Base-by-base conservation (phyloP, 2,329 filamentous ascomycete genomes). In the Scedosporium minutisporum region DNA sequence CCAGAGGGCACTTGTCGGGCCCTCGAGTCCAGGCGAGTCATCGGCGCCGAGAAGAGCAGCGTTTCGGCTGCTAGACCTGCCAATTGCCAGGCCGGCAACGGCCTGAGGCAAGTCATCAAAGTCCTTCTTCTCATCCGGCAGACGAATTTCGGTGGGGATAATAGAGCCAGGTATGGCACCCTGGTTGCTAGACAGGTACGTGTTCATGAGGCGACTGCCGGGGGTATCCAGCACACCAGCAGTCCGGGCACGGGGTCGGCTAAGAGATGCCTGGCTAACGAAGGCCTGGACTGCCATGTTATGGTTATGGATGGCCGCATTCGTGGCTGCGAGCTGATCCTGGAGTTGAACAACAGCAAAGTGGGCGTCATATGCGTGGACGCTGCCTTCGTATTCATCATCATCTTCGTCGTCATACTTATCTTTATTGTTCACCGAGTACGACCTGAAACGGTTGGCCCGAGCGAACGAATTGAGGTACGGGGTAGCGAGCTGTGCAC, bases 381-480 rank as follows among this genome's bases (percentile, higher is more conserved):
- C 55, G 10, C 29, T 38, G 63, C 77, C 71, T 23, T 81, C 81
- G 44, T 82, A 87, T 64, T 89, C 91, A 64, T 92, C 89, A 27
- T 92, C 88, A 61, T 96, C 93, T 57, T 91, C 88, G 69, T 96
- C 91, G 2, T 90, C 93, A 69, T 97, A 97, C 74, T 95, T 96
- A 73, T 97, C 93, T 75, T 96, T 97, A 63, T 96, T 96, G 75
- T 99, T 99, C 67, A 99, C 95, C 0, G 95, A 99, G 74, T 97
- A 97, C 1, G 95, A 99, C 57, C 95, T 87, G 80, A 97, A 96
- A 61, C 95, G 87, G 73, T 90, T 97, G 55, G 88, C 82, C 68
- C 90, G 89, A 71, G 87, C 88, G 67, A 91, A 83, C 71, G 90
- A 88, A 65, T 87, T 87, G 65, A 93, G 79, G 66, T 91, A 89